These are phyloP conservation scores for Castanopsis chinensis DNA, from an alignment of 306 rosid species.

Conservation along the genomic window DNA sequence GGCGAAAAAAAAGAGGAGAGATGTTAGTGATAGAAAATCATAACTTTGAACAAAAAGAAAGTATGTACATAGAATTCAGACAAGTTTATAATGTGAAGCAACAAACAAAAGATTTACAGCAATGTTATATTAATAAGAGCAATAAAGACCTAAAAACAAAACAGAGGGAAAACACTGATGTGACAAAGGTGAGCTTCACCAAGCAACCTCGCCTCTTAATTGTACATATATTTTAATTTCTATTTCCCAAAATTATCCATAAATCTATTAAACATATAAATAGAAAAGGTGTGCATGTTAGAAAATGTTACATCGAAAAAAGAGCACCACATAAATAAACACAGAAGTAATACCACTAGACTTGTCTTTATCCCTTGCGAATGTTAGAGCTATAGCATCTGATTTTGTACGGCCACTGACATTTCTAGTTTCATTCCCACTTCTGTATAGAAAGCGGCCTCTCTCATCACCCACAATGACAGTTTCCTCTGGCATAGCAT, in stretches of 20 bases:
- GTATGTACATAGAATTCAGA: not conserved
- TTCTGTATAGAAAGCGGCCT: constrained; percentile 45
- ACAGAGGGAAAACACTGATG: too few relatives aligned
- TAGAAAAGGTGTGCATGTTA: not conserved
- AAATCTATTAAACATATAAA: not conserved
- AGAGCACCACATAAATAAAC: constrained; percentile 8
- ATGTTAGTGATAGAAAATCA: not conserved
- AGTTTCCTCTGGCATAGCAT: constrained; percentile 70
- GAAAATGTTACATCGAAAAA: not conserved
- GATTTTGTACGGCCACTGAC: constrained; percentile 29
- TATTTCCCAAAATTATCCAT: not conserved
- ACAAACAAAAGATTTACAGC: not conserved
- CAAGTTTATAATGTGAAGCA: not conserved
- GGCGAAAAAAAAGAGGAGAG: not conserved
- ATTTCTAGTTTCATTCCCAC: constrained; percentile 18
- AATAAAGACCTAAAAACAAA: too few relatives aligned
- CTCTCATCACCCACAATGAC: constrained; percentile 74
- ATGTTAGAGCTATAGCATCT: constrained; percentile 72
- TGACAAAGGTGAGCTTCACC: not conserved
- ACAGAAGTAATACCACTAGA: constrained; percentile 42
- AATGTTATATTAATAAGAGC: not conserved
- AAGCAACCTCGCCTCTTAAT: not conserved
- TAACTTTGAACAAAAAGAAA: too few relatives aligned
- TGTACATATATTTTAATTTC: not conserved
- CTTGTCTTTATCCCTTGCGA: constrained; percentile 61